Base-by-base conservation (phyloP, 2,329 filamentous ascomycete species). In the Phialemoniopsis sp. region DNA sequence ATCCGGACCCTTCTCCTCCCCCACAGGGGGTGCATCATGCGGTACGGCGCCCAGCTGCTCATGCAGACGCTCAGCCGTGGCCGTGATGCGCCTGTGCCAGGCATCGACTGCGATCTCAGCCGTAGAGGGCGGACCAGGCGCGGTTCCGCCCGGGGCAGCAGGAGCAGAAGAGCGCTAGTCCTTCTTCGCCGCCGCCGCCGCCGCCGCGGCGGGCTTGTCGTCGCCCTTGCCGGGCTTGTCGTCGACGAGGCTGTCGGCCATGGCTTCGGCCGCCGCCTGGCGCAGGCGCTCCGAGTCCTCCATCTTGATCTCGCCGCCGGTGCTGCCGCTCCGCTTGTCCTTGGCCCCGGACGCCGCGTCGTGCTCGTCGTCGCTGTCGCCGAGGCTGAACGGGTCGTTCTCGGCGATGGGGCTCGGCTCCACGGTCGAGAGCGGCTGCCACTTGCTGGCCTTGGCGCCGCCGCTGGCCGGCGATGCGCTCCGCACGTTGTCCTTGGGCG, bases 341-440 rank as follows among this genome's bases (percentile, higher is more conserved):
- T 26, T 26, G 13, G 21, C 33, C 7, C 33, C 21, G 14, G 30
- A 19, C 21, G 34, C 36, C 13, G 70, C 63, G 38, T 90, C 87
- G 51, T 85, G 85, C 63, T 98, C 93, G 50, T 95, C 90, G 50
- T 97, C 91, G 55, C 89, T 95, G 52, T 97, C 91, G 5, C 93
- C 93, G 13, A 98, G 75, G 55, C 89, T 96, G 66, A 98, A 98
- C 0, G 93, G 93, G 56, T 98, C 93, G 53, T 95, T 91, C 51
- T 97, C 89, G 14, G 78, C 75, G 45, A 95, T 85, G 13, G 91
- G 90, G 46, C 79, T 84, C 2, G 90, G 89, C 47, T 94, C 87
- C 13, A 96, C 81, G 0, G 84, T 76, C 12, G 90, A 89, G 51
- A 98, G 69, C 9, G 93, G 91, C 63, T 98, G 91, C 93, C 93